Conservation (phyloP, 371 early-diverging fungal genomes). For the Rhizopus sp. region DNA sequence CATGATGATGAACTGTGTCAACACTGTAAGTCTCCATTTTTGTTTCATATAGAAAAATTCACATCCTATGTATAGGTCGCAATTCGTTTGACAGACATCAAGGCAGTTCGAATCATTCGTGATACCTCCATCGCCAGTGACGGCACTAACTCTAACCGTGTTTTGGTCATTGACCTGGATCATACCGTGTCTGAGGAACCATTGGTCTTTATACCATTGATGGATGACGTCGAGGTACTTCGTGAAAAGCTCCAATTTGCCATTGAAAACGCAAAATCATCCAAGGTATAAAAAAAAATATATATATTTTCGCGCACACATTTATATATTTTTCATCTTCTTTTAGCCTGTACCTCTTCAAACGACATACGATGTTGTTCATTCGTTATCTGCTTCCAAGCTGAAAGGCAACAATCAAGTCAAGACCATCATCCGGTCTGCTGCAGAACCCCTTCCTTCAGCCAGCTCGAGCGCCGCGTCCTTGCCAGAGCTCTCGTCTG, state of each 20-base stretch:
- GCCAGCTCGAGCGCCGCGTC: slow-evolving; percentile 6
- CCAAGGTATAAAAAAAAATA: slow-evolving; percentile 26
- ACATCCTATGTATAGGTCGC: slow-evolving; percentile 28
- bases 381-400: slow-evolving; percentile 42
- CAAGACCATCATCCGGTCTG: slow-evolving; percentile 33
- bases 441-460: slow-evolving; percentile 26
- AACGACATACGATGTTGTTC: slow-evolving; percentile 42
- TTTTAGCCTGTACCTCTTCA: slow-evolving; percentile 40
- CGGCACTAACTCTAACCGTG: slow-evolving; percentile 36
- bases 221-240: slow-evolving; percentile 45
- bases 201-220: slow-evolving; percentile 37
- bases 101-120: slow-evolving; percentile 36
- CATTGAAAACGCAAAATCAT: slow-evolving; percentile 40
- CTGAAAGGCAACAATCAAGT: slow-evolving; percentile 29
- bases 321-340: background rate
- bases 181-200: slow-evolving; percentile 20
- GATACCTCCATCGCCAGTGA: slow-evolving; percentile 37
- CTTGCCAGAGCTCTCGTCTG: slow-evolving; percentile 14
- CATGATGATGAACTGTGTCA: slow-evolving; percentile 36
- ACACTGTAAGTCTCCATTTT: slow-evolving; percentile 27
- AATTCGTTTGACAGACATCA: slow-evolving; percentile 39
- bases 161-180: slow-evolving; percentile 39
- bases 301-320: background rate
- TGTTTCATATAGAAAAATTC: background rate
- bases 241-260: slow-evolving; percentile 42